These are phyloP conservation scores for Arabidopsis suecica DNA, from an alignment of 345 rosid genomes.

Conservation along the genomic window DNA sequence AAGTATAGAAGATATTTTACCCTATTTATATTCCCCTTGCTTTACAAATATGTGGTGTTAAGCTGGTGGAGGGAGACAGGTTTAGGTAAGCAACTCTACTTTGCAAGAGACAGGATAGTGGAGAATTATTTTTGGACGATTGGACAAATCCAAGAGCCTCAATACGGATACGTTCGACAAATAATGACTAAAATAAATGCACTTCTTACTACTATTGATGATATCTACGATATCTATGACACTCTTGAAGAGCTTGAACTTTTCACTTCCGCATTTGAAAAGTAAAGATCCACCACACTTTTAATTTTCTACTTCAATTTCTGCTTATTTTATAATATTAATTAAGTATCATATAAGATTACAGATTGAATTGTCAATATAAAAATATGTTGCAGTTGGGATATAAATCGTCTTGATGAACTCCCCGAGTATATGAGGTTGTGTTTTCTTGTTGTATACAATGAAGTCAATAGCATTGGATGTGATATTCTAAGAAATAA, in stretches of 20 bases:
- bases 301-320: not conserved
- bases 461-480: constrained; percentile 43
- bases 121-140: constrained; percentile 52
- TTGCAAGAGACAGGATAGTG: constrained; percentile 48
- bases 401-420: constrained; percentile 27
- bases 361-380: not conserved
- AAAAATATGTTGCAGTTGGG: constrained; percentile 43
- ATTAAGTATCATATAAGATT: no score
- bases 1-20: not conserved
- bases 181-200: constrained; percentile 39
- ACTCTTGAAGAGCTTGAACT: constrained; percentile 53
- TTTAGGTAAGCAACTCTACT: constrained; percentile 38
- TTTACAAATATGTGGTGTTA: not conserved
- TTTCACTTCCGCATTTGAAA: constrained; percentile 45
- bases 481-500: constrained; percentile 26
- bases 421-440: constrained; percentile 48
- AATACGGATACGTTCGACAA: constrained; percentile 29
- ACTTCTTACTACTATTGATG: constrained; percentile 46
- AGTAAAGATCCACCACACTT: constrained; percentile 26
- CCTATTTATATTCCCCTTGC: constrained; percentile 1
- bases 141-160: constrained; percentile 47
- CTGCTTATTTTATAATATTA: no score
- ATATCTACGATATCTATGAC: constrained; percentile 51
- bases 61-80: constrained; percentile 57
- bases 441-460: constrained; percentile 40